These are phyloP conservation scores for Suillus brevipes DNA, from an alignment of 768 basidiomycete species.

Conservation along the genomic window DNA sequence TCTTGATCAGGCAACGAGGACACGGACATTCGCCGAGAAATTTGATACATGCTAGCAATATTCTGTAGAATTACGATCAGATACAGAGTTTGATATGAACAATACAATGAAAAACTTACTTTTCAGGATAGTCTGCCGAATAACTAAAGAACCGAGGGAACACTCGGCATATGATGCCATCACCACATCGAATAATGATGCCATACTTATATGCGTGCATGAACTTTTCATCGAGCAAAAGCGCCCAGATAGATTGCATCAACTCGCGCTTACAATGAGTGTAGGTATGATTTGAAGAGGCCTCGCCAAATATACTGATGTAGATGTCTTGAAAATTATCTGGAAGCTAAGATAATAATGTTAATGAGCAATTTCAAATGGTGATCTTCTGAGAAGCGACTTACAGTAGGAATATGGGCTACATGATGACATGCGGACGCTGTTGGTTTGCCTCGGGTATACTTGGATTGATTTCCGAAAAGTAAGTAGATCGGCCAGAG, in stretches of 20 bases:
- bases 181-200: too few species aligned
- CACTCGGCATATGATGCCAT: too few species aligned
- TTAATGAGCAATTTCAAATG: background rate
- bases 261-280: conserved; percentile 22
- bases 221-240: conserved; percentile 20
- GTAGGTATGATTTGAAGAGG: background rate
- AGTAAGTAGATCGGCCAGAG: background rate
- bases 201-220: conserved; percentile 21
- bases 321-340: conserved; percentile 6
- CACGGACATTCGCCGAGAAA: too few species aligned
- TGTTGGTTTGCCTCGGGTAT: background rate
- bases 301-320: background rate
- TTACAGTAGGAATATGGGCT: too few species aligned
- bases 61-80: too few species aligned
- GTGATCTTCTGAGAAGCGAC: background rate
- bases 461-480: background rate
- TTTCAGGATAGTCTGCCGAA: background rate
- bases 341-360: background rate
- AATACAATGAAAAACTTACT: background rate
- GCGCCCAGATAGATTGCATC: conserved; percentile 16
- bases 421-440: too few species aligned
- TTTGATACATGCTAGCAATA: too few species aligned
- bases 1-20: too few species aligned
- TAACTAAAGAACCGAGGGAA: background rate
- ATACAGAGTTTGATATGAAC: too few species aligned